Percentiles rank a stretch among this genome's conserved stretches.
Conservation (phyloP, 2,329 filamentous ascomycete genomes). For the Xylogone sp. region DNA sequence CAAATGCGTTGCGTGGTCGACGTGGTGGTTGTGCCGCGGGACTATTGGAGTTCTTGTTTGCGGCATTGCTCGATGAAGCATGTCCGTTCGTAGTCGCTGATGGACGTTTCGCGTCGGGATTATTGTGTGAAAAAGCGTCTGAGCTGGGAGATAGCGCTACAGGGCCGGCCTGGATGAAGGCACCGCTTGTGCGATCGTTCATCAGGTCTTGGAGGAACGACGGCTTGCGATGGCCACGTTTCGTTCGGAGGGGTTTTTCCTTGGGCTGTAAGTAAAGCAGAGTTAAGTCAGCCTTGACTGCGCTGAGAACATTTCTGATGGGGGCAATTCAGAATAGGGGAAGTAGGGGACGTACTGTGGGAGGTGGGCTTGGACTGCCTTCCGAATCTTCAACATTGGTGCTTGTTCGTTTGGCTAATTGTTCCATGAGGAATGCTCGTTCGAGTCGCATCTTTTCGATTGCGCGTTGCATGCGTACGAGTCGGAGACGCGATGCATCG, state of each 20-base stretch:
- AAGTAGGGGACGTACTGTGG: conserved; percentile 56
- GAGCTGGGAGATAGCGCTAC: conserved; percentile 45
- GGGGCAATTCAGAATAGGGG: conserved; percentile 10
- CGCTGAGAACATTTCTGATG: conserved; percentile 14
- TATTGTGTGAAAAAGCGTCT: conserved; percentile 49
- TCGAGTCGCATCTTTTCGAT: conserved; percentile 91
- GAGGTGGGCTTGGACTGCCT: conserved; percentile 74
- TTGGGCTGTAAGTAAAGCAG: conserved; percentile 55
- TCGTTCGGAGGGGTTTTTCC: conserved; percentile 72
- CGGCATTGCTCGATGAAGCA: not conserved
- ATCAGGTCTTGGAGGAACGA: conserved; percentile 35
- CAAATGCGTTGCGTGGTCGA: conserved; percentile 22
- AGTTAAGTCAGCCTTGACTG: conserved; percentile 13
- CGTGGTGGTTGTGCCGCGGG: conserved; percentile 2
- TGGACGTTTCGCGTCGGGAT: conserved; percentile 30
- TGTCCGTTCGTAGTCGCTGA: conserved; percentile 30
- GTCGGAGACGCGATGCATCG: conserved; percentile 74
- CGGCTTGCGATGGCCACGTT: conserved; percentile 66
- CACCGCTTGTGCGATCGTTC: conserved; percentile 34
- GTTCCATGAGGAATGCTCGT: conserved; percentile 70
- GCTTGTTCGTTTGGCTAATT: conserved; percentile 70
- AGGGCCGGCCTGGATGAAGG: conserved; percentile 44
- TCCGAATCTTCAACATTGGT: conserved; percentile 75
- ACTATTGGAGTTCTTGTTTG: not conserved
- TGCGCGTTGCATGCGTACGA: conserved; percentile 75